These are phyloP conservation scores for Penicillium maclennaniae DNA, from an alignment of 495 filamentous ascomycete genomes.

Conservation along the genomic window DNA sequence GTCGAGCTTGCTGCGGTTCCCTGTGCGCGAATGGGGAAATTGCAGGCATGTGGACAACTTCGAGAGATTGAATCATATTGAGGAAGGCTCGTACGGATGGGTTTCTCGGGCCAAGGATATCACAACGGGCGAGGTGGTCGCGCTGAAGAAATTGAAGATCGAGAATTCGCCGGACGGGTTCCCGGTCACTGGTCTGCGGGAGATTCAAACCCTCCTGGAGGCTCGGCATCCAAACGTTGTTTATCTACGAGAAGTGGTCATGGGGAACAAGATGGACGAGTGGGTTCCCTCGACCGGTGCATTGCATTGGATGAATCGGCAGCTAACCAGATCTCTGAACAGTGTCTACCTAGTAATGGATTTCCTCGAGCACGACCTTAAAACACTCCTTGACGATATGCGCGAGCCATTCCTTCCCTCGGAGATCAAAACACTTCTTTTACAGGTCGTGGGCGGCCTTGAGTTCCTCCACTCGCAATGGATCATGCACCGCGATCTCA, in stretches of 20 bases:
- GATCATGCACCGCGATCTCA: slow-evolving; percentile 96
- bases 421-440: slow-evolving; percentile 85
- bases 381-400: slow-evolving; percentile 91
- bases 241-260: slow-evolving; percentile 76
- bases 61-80: slow-evolving; percentile 91
- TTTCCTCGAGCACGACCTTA: slow-evolving; percentile 97
- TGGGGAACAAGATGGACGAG: slow-evolving; percentile 76
- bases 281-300: slow-evolving; percentile 34
- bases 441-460: slow-evolving; percentile 77
- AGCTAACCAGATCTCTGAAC: slow-evolving; percentile 15
- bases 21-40: slow-evolving; percentile 62
- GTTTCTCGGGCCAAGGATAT: slow-evolving; percentile 82
- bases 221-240: slow-evolving; percentile 74
- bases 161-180: slow-evolving; percentile 80
- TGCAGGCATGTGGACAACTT: slow-evolving; percentile 85
- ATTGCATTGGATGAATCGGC: neutral
- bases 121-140: slow-evolving; percentile 80
- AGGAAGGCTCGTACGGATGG: slow-evolving; percentile 94
- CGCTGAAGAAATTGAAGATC: slow-evolving; percentile 92
- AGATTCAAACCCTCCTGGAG: slow-evolving; percentile 71
- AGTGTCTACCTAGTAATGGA: slow-evolving; percentile 96
- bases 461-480: slow-evolving; percentile 84
- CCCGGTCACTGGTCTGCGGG: slow-evolving; percentile 85
- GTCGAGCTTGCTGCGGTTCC: slow-evolving; percentile 64
- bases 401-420: slow-evolving; percentile 88